Evolutionary conservation across 2,329 filamentous ascomycete species (phyloP).

Genomic region (Diaporthe vaccinii): DNA sequence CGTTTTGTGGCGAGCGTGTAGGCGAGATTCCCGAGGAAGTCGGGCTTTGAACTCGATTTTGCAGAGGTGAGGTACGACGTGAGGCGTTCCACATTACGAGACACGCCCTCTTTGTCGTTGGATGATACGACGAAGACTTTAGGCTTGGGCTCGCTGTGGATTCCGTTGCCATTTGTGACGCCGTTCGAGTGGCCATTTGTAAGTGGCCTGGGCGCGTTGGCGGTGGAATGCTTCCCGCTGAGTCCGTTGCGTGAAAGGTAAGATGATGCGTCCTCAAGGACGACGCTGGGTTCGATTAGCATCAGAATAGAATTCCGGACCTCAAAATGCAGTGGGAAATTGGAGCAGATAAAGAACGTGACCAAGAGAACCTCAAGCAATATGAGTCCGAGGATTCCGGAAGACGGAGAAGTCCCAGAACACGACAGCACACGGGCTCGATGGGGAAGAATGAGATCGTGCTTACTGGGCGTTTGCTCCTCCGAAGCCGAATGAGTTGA

Average conservation of each 20-base stretch:
- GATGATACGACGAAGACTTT: conserved; percentile 18
- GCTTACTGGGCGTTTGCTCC: conserved; percentile 3
- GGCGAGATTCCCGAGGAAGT: conserved; percentile 44
- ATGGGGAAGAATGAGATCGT: neutral
- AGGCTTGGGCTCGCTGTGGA: neutral
- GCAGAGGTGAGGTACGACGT: conserved; percentile 28
- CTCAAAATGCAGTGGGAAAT: accelerated
- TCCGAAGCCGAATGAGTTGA: conserved; percentile 27
- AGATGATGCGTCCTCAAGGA: conserved; percentile 17
- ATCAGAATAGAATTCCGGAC: neutral
- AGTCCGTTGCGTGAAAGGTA: conserved; percentile 11
- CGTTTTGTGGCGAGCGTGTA: conserved; percentile 47
- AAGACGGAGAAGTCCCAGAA: neutral
- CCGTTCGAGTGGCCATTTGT: neutral
- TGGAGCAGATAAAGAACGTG: neutral
- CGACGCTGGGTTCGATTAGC: conserved; percentile 45
- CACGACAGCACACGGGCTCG: neutral
- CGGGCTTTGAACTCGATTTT: neutral
- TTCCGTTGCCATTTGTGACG: neutral
- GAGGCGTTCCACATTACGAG: neutral
- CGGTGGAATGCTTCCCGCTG: conserved; percentile 3
- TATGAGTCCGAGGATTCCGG: neutral
- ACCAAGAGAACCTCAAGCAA: neutral
- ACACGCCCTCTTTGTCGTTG: conserved; percentile 11
- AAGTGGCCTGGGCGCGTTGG: neutral